Evolutionary conservation across 768 basidiomycete species (phyloP), one percentile per base, ranked within the genome.

Genomic region (Leucocoprinus leucothites): DNA sequence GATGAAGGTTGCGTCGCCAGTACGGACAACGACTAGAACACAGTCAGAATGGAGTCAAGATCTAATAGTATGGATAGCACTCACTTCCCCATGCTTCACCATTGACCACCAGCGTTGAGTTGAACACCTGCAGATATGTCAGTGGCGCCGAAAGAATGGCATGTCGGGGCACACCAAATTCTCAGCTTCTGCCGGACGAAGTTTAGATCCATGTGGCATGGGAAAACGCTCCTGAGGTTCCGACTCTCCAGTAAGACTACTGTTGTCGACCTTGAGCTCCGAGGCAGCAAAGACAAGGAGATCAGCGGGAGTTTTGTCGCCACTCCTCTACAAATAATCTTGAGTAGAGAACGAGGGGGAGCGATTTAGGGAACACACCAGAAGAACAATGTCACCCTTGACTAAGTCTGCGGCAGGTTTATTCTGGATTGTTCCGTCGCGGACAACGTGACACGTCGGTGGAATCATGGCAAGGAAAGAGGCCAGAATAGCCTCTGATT

Each of bases 381-480:
- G 60, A 35, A 86, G 71, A 2, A 87, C 85, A 43, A 87, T 62
- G 63, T 87, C 86, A 22, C 86, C 86, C 60, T 80, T 84, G 26
- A 87, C 86, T 1, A 87, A 72, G 25, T 80, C 77, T 3, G 82
- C 77, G 7, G 85, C 86, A 36, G 84, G 80, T 46, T 85, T 76
- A 3, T 77, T 76, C 26, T 67, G 63, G 51, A 87, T 77, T 2
- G 76, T 71, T 0, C 80, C 79, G 56, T 82, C 81, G 41, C 86
- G 80, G 49, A 87, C 70, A 24, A 83, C 84, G 40, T 77, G 82
- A 62, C 83, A 86, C 7, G 82, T 75, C 0, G 86, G 86, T 14
- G 86, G 86, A 48, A 87, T 87, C 83, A 87, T 82, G 9, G 86
- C 86, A 31, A 87, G 71, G 71, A 87, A 87, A 1, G 82, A 84